phyloP scores from a whole-genome alignment of 2,329 filamentous ascomycete genomes.

The Parascedosporium putredinis region DNA sequence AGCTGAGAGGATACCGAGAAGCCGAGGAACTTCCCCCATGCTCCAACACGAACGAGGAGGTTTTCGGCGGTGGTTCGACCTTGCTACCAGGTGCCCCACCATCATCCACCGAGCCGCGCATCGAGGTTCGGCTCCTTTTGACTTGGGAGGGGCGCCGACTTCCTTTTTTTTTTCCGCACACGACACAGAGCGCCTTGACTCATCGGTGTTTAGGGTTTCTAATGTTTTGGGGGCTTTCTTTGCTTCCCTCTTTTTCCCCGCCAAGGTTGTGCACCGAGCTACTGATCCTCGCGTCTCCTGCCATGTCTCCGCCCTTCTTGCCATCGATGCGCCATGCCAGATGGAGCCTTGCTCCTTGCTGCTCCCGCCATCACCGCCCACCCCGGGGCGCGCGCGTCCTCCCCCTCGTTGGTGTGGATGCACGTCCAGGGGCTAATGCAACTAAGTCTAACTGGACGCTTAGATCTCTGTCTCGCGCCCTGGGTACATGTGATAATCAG shows the following conservation, averaged over 20 bases:
- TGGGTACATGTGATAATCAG: neutral
- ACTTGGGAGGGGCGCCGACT: too few species aligned
- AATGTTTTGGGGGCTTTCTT: neutral
- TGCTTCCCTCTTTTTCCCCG: neutral
- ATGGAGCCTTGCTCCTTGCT: too few species aligned
- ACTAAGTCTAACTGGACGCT: neutral
- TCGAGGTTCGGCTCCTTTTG: too few species aligned
- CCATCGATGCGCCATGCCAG: too few species aligned
- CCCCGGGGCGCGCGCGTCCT: too few species aligned
- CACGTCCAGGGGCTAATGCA: neutral
- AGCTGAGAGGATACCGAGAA: neutral
- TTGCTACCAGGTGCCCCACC: too few species aligned
- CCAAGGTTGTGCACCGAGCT: neutral
- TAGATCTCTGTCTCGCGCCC: neutral
- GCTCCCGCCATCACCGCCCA: too few species aligned
- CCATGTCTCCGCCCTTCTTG: neutral
- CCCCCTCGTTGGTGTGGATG: too few species aligned
- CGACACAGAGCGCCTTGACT: neutral
- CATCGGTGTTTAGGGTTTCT: neutral
- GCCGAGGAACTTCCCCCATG: too few species aligned
- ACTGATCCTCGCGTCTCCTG: neutral
- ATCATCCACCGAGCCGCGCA: too few species aligned
- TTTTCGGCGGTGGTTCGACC: too few species aligned
- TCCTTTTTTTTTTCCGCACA: neutral
- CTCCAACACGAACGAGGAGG: too few species aligned